Evolutionary conservation across 257 asterid genomes (phyloP).

Genomic region (Cynanchum wilfordii): DNA sequence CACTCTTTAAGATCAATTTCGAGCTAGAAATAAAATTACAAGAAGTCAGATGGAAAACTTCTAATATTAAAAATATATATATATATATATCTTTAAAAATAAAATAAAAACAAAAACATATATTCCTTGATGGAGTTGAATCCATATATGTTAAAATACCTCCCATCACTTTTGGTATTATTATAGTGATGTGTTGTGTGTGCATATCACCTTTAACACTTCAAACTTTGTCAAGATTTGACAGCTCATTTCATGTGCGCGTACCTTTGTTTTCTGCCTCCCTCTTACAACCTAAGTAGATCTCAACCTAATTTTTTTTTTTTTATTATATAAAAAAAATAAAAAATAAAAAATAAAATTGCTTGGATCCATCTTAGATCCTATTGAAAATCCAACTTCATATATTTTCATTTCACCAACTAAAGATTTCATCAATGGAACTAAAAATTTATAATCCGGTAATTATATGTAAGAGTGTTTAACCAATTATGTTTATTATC

Average conservation of each 20-base stretch:
- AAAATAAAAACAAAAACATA: too few species aligned
- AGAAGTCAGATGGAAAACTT: too few species aligned
- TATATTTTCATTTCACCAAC: too few species aligned
- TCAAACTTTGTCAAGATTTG: background rate
- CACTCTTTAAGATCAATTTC: too few species aligned
- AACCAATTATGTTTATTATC: too few species aligned
- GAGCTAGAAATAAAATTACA: too few species aligned
- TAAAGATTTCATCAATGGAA: too few species aligned
- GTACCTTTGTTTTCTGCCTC: background rate
- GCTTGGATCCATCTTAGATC: background rate
- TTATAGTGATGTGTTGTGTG: background rate
- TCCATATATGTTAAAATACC: background rate
- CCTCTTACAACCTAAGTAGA: background rate
- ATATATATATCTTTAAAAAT: too few species aligned
- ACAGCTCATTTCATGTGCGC: conserved; percentile 3
- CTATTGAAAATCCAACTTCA: background rate
- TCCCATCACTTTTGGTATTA: background rate
- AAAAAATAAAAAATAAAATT: background rate
- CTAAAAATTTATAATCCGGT: too few species aligned
- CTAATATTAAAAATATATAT: too few species aligned
- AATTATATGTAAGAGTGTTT: too few species aligned
- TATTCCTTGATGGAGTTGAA: background rate
- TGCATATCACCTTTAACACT: background rate
- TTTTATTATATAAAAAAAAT: background rate
- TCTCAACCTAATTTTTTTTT: background rate